A percentile compares a stretch with the other conserved stretches of the same genome.
Evolutionary conservation across 164 flowering plant genomes (phyloP).

Genomic region (Nymphaea colorata): DNA sequence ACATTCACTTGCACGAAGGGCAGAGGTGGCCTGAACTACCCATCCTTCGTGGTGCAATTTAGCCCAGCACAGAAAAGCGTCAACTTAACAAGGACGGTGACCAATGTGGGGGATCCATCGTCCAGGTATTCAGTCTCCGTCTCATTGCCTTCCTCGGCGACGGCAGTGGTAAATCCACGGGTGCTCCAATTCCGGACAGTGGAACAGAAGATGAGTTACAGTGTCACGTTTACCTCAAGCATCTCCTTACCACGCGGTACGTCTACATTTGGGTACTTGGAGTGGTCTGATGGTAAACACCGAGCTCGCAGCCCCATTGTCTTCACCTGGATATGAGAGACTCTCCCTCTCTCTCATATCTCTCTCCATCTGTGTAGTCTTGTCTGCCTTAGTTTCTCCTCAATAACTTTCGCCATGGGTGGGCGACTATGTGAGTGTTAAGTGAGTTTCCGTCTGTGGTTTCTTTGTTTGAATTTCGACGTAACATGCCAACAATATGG

Average conservation of each 20-base stretch:
- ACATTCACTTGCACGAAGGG: constrained; percentile 30
- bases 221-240: constrained; percentile 32
- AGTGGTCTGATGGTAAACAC: constrained; percentile 68
- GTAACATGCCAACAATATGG: too few relatives aligned
- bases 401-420: not conserved
- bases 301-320: constrained; percentile 48
- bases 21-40: constrained; percentile 52
- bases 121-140: constrained; percentile 48
- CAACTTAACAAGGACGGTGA: constrained; percentile 50
- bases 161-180: constrained; percentile 39
- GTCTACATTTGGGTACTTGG: constrained; percentile 32
- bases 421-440: too few relatives aligned
- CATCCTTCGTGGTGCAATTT: constrained; percentile 58
- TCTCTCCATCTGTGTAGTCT: not conserved
- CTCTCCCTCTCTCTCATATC: not conserved
- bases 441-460: too few relatives aligned
- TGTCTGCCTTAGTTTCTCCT: not conserved
- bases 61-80: constrained; percentile 15
- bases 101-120: constrained; percentile 50
- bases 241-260: constrained; percentile 44
- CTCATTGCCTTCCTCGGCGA: constrained; percentile 21
- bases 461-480: too few relatives aligned
- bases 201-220: constrained; percentile 44
- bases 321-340: constrained; percentile 37
- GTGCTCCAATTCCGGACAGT: constrained; percentile 25